Evolutionary conservation across 31 red algal genomes (phyloP), one percentile per base, ranked within the genome.

Genomic region (Endocladia muricata): DNA sequence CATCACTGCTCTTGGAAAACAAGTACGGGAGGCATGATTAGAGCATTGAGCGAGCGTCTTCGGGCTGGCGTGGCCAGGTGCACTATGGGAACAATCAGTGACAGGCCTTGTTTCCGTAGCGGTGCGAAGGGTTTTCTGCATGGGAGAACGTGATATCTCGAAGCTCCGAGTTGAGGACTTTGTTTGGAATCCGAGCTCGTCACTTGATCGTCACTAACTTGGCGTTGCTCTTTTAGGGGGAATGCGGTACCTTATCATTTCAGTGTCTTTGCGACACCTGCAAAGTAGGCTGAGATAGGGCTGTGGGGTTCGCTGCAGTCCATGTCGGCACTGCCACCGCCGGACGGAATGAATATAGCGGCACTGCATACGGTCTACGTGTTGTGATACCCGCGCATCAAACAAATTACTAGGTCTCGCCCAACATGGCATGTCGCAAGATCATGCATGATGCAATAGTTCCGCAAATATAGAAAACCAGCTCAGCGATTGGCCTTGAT

Each of bases 401-500:
- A 67, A 32, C 61, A 34, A 4, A 34, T 0, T 35, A 1, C 21
- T 3, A 67, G 25, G 23, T 67, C 61, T 0, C 30, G 6, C 25
- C 61, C 34, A 0, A 5, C 5, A 33, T 67, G 32, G 25, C 19
- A 29, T 28, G 25, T 17, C 9, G 6, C 61, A 29, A 0, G 61
- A 8, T 36, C 33, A 34, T 1, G 0, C 5, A 21, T 35, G 61
- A 67, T 67, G 28, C 33, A 19, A 34, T 67, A 1, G 23, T 4
- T 29, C 6, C 34, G 39, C 4, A 19, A 0, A 29, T 19, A 32
- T 3, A 67, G 61, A 33, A 36, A 51, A 8, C 26, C 4, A 48
- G 41, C 39, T 42, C 68, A 73, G 17, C 68, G 68, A 6, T 73
- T 42, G 36, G 51, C 36, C 40, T 43, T 19, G 41, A 23, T 73